Base-by-base conservation (phyloP, 2,329 filamentous ascomycete genomes). In the Teratosphaeria viscida region DNA sequence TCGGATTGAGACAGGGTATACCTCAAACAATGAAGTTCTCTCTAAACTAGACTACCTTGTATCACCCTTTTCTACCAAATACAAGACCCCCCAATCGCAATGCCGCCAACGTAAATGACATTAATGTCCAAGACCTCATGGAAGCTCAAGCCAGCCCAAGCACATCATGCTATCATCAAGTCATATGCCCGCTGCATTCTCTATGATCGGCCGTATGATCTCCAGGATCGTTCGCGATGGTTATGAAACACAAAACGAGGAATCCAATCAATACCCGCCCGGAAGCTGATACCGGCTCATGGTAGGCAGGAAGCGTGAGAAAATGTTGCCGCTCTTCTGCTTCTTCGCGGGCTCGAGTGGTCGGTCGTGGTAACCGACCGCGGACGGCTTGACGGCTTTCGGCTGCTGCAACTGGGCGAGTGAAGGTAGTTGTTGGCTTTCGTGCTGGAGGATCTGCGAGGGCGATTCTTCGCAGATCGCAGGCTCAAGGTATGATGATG, bases 391-490 rank as follows among this genome's bases (percentile, higher is more conserved):
- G 57, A 63, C 61, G 27, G 53, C n/a, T 29, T 68, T 64, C 57
- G 67, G 68, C 62, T 16, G 32, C 23, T 71, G 68, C 66, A 78
- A 75, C 70, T 78, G 74, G 63, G 78, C 75, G 68, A 78, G 64
- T 32, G 72, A 75, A 43, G 76, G 73, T 52, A 73, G 71, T 60
- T 71, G 70, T 2, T 56, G 32, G 57, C 75, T 64, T 65, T 77
- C 76, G 70, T 76, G 77, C 58, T 74, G 76, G 56, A 76, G 70
- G 43, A 73, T 67, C 32, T 70, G 66, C 19, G 70, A 66, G 43
- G 65, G 61, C 14, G 63, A 62, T 58, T 71, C 35, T 27, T 59
- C 71, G 58, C 66, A 66, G 58, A 59, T 64, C 47, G 66, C 61
- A 35, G 67, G 60, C 55, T 64, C 64, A 57, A 61, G 59, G 63